Evolutionary conservation across 2,329 filamentous ascomycete species (phyloP).

Genomic region (Fusarium sp.): DNA sequence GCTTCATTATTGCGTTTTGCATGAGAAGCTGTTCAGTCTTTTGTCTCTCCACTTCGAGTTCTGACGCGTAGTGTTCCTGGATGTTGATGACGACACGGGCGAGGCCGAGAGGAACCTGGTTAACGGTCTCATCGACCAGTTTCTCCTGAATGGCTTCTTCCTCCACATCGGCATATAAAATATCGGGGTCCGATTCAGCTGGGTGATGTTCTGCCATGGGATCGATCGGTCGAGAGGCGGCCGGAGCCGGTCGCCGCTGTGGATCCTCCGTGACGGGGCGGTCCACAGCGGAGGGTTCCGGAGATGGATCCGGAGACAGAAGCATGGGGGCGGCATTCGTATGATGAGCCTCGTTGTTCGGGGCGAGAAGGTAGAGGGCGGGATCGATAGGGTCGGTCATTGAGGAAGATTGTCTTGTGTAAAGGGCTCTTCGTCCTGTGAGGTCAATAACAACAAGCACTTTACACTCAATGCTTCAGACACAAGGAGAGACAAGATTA

Average conservation of each 20-base stretch:
- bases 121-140: background rate
- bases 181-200: background rate
- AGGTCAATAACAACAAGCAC: background rate
- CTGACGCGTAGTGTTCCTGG: slow-evolving; percentile 37
- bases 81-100: slow-evolving; percentile 35
- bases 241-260: slow-evolving; percentile 19
- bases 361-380: background rate
- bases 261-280: slow-evolving; percentile 21
- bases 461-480: background rate
- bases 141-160: fast-evolving
- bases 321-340: slow-evolving; percentile 1
- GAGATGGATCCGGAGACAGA: slow-evolving; percentile 28
- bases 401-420: background rate
- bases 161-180: background rate
- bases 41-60: slow-evolving; percentile 30
- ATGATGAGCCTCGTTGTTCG: background rate
- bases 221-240: background rate
- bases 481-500: background rate
- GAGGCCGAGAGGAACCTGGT: slow-evolving; percentile 21
- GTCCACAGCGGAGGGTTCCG: slow-evolving; percentile 22
- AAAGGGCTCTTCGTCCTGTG: background rate
- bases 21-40: background rate
- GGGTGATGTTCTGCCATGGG: background rate
- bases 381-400: background rate
- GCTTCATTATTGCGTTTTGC: slow-evolving; percentile 11